phyloP scores from a whole-genome alignment of 2,329 filamentous ascomycete species.

The Huntiella omanensis region DNA sequence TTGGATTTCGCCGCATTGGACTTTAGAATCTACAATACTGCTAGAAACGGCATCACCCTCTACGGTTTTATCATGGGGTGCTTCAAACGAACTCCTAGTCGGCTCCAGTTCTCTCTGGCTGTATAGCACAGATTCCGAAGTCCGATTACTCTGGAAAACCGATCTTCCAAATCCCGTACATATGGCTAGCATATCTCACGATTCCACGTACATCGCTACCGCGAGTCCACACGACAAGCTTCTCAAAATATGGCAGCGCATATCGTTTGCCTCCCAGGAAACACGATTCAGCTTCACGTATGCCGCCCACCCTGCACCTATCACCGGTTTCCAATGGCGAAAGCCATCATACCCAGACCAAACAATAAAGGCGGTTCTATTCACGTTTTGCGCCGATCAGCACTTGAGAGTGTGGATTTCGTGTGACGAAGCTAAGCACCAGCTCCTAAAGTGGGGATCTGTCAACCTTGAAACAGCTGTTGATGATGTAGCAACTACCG shows the following conservation, averaged over 20 bases:
- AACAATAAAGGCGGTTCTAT: slow-evolving; percentile 68
- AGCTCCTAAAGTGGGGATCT: slow-evolving; percentile 61
- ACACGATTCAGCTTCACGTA: slow-evolving; percentile 82
- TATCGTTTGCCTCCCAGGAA: slow-evolving; percentile 67
- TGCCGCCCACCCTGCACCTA: slow-evolving; percentile 59
- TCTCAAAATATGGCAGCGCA: slow-evolving; percentile 80
- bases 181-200: slow-evolving; percentile 63
- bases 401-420: slow-evolving; percentile 68
- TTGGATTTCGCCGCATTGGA: slow-evolving; percentile 28
- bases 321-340: slow-evolving; percentile 79
- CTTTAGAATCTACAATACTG: slow-evolving; percentile 42
- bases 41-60: slow-evolving; percentile 19
- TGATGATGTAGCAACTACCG: slow-evolving; percentile 21
- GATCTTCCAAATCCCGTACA: slow-evolving; percentile 53
- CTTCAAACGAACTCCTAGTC: slow-evolving; percentile 65
- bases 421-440: slow-evolving; percentile 45
- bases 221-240: slow-evolving; percentile 60
- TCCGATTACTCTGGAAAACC: slow-evolving; percentile 53
- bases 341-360: slow-evolving; percentile 60
- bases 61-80: slow-evolving; percentile 61
- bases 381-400: slow-evolving; percentile 71
- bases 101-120: slow-evolving; percentile 53
- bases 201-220: slow-evolving; percentile 72
- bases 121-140: slow-evolving; percentile 33
- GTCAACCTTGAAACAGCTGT: slow-evolving; percentile 61